Evolutionary conservation across 306 rosid genomes (phyloP).

Genomic region (Potentilla sterilis): DNA sequence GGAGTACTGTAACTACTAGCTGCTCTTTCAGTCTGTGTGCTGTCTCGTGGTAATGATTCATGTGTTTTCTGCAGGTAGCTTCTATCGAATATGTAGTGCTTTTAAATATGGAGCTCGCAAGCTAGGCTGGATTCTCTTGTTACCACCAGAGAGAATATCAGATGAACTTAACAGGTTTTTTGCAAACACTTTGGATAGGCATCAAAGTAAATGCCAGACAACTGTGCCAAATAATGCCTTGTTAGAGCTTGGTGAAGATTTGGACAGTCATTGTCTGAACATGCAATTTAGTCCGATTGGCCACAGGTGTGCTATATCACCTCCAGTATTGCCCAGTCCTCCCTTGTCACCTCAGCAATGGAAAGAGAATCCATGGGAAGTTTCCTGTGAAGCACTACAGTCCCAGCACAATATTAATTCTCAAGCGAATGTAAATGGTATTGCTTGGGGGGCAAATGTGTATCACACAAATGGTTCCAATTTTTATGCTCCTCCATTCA

Average conservation of each 20-base stretch:
- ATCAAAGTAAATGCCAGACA: conserved; percentile 44
- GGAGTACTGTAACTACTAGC: background rate
- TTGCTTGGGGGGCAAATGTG: conserved; percentile 37
- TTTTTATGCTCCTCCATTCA: conserved; percentile 36
- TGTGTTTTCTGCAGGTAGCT: conserved; percentile 59
- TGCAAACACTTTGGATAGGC: conserved; percentile 63
- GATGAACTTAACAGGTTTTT: conserved; percentile 65
- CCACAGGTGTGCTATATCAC: conserved; percentile 45
- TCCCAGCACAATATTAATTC: conserved; percentile 42
- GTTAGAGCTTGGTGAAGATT: conserved; percentile 75
- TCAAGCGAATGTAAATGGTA: conserved; percentile 44
- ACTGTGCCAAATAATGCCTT: conserved; percentile 30
- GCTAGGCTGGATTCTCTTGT: conserved; percentile 69
- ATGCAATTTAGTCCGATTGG: conserved; percentile 51
- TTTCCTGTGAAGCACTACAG: conserved; percentile 35
- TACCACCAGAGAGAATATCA: conserved; percentile 60
- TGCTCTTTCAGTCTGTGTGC: background rate
- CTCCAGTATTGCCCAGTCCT: conserved; percentile 47
- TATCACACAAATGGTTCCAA: conserved; percentile 44
- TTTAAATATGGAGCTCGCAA: conserved; percentile 82
- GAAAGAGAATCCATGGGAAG: conserved; percentile 54
- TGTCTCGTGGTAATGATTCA: conserved; percentile 17
- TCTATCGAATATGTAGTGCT: conserved; percentile 81
- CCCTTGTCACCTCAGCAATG: conserved; percentile 51
- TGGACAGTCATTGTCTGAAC: conserved; percentile 55